Percentiles rank a stretch among this genome's conserved stretches.
phyloP scores from a whole-genome alignment of 768 basidiomycete genomes.

The Boletus pseudo-olivaceus region DNA sequence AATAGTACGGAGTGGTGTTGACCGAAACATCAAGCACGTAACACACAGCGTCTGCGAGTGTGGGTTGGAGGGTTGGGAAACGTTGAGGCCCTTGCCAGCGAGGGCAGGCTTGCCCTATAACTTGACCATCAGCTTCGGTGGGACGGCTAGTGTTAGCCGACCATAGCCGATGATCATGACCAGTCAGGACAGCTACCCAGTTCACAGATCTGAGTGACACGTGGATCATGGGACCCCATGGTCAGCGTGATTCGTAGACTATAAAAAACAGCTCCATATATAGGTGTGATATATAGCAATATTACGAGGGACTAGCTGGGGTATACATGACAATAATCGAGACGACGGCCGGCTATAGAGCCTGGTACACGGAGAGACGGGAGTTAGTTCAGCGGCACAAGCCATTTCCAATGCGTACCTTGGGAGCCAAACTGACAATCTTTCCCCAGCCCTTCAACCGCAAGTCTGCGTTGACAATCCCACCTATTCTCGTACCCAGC shows the following conservation, averaged over 20 bases:
- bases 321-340: slow-evolving; percentile 4
- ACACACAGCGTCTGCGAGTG: too few relatives aligned
- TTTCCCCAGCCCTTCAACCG: slow-evolving; percentile 93
- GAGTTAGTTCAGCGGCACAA: background rate
- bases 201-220: too few relatives aligned
- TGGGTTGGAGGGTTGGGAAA: background rate
- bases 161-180: too few relatives aligned
- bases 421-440: slow-evolving; percentile 87
- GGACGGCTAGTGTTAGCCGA: too few relatives aligned
- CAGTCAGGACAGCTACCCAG: too few relatives aligned
- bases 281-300: too few relatives aligned
- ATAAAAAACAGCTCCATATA: too few relatives aligned
- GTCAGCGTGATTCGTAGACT: too few relatives aligned
- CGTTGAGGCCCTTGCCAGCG: background rate
- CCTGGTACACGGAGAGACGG: slow-evolving; percentile 2
- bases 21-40: slow-evolving; percentile 13
- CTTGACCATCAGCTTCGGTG: too few relatives aligned
- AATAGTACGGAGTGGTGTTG: slow-evolving; percentile 4
- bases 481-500: slow-evolving; percentile 92
- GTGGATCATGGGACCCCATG: too few relatives aligned
- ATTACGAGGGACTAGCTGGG: slow-evolving; percentile 2
- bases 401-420: slow-evolving; percentile 43
- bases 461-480: slow-evolving; percentile 88
- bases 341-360: slow-evolving; percentile 8
- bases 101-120: too few relatives aligned